Conservation (phyloP, 257 asterid species). For the Fraxinus excelsior region DNA sequence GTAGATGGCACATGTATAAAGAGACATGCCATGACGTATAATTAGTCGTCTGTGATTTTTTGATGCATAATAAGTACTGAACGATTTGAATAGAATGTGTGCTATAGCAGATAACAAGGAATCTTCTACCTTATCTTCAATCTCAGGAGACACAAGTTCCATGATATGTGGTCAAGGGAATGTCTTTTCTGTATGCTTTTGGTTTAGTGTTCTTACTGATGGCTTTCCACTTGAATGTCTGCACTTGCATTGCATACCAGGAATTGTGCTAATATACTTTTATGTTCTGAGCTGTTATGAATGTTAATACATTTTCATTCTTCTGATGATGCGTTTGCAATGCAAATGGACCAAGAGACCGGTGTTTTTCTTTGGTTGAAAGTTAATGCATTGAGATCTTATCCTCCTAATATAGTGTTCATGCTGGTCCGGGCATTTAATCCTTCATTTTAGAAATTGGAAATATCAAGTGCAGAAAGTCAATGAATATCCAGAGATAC, state of each 20-base stretch:
- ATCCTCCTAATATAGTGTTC: neutral
- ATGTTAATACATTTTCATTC: neutral
- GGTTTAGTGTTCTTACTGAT: neutral
- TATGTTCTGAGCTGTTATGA: neutral
- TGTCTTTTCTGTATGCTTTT: neutral
- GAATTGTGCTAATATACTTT: neutral
- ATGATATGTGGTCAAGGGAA: neutral
- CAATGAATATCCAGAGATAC: neutral
- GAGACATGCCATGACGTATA: neutral
- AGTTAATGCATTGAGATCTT: neutral
- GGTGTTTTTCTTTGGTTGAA: neutral
- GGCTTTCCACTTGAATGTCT: neutral
- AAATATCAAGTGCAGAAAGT: neutral
- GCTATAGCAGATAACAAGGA: neutral
- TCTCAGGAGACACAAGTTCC: neutral
- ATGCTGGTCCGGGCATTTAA: neutral
- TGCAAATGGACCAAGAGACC: neutral
- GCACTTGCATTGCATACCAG: neutral
- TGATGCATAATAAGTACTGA: neutral
- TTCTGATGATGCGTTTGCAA: neutral
- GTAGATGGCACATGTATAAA: constrained; percentile 28
- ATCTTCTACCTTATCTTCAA: neutral
- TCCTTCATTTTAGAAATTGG: neutral
- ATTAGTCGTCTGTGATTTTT: neutral
- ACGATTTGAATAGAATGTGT: neutral